phyloP scores from a whole-genome alignment of 352 stramenopile species.

The Thraustochytrium sp. region DNA sequence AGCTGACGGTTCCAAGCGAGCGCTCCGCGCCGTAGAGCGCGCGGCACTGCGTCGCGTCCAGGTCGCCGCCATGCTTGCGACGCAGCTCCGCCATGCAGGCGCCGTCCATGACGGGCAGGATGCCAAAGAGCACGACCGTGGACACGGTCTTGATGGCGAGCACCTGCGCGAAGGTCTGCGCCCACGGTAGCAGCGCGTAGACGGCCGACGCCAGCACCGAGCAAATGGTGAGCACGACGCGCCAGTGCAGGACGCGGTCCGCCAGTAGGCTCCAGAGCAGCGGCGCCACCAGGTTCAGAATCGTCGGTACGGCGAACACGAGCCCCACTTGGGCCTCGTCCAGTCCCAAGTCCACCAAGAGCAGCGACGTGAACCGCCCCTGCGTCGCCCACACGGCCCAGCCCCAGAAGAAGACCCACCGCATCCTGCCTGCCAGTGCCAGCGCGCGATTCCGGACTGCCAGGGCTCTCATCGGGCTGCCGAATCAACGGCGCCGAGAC shows the following conservation, averaged over 20 bases:
- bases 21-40: neutral
- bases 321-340: neutral
- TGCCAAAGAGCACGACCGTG: neutral
- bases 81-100: neutral
- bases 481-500: no score
- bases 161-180: neutral
- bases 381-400: neutral
- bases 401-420: neutral
- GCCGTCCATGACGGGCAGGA: neutral
- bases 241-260: neutral
- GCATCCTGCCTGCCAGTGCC: no score
- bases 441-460: no score
- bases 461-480: no score
- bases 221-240: neutral
- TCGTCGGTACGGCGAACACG: neutral
- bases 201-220: neutral
- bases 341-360: neutral
- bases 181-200: neutral
- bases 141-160: neutral
- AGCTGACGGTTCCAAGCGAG: neutral
- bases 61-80: neutral
- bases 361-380: neutral
- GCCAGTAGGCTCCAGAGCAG: neutral
- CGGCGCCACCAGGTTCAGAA: neutral
- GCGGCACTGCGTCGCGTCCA: neutral